phyloP scores from a whole-genome alignment of 1,139 yeast species.

The Suhomyces guaymorum region DNA sequence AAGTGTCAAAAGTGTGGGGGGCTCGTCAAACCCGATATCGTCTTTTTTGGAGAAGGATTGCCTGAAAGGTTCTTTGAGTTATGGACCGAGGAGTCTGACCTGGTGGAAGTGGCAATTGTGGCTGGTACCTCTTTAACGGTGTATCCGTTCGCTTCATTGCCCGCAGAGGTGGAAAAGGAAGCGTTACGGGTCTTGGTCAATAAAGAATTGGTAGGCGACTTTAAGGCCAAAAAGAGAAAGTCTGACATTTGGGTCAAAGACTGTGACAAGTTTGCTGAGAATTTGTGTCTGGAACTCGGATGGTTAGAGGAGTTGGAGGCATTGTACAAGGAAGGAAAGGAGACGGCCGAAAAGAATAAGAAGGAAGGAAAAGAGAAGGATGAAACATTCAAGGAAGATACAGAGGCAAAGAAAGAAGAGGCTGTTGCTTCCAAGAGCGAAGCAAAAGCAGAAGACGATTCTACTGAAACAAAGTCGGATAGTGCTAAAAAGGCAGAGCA shows the following conservation, averaged over 20 bases:
- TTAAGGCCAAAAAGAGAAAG: constrained; percentile 47
- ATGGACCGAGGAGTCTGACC: constrained; percentile 64
- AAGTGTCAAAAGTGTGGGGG: constrained; percentile 60
- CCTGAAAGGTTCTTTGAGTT: constrained; percentile 66
- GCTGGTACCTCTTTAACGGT: constrained; percentile 94
- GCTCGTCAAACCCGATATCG: constrained; percentile 87
- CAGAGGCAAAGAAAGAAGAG: not conserved
- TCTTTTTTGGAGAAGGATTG: constrained; percentile 86
- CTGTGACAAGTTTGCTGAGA: constrained; percentile 63
- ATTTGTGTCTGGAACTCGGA: constrained; percentile 56
- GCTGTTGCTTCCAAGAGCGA: not conserved
- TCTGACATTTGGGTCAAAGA: constrained; percentile 61
- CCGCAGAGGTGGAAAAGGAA: constrained; percentile 55
- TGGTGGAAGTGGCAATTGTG: constrained; percentile 74
- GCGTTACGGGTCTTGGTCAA: constrained; percentile 70
- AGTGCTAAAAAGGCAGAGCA: constrained; percentile 1
- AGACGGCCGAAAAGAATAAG: not conserved
- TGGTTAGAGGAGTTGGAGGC: constrained; percentile 58
- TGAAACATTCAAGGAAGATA: not conserved
- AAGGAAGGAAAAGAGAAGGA: not conserved
- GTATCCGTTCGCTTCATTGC: constrained; percentile 84
- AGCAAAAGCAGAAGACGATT: not conserved
- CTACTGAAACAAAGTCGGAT: not conserved
- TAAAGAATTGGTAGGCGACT: constrained; percentile 75
- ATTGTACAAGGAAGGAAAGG: constrained; percentile 21